phyloP scores from a whole-genome alignment of 2,329 filamentous ascomycete genomes.

The Decorospora gaudefroyi region DNA sequence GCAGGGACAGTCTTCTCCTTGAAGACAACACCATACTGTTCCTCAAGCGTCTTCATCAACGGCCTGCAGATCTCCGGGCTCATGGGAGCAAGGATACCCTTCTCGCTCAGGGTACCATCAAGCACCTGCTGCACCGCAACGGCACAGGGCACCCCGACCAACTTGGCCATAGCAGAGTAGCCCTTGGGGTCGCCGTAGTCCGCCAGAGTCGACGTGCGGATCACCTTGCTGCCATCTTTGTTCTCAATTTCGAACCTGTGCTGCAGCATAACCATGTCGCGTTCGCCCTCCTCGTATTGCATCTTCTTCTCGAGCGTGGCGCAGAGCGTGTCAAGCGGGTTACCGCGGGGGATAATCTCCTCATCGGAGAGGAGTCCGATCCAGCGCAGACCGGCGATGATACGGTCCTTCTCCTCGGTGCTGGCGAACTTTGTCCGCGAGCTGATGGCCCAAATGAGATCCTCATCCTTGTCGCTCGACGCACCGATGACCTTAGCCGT shows the following conservation, averaged over 20 bases:
- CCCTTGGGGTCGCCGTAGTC: constrained; percentile 81
- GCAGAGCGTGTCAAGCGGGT: constrained; percentile 88
- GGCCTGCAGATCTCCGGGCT: constrained; percentile 70
- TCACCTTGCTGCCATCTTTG: constrained; percentile 77
- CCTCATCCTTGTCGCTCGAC: constrained; percentile 65
- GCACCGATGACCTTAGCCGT: constrained; percentile 77
- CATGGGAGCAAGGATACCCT: constrained; percentile 78
- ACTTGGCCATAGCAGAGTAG: constrained; percentile 82
- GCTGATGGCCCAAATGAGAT: constrained; percentile 73
- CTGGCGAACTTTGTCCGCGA: constrained; percentile 74
- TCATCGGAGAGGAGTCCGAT: constrained; percentile 69
- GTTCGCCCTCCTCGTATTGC: constrained; percentile 80
- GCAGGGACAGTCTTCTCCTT: no score
- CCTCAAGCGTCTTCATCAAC: constrained; percentile 76
- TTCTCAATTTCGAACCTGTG: constrained; percentile 84
- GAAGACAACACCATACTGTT: no score
- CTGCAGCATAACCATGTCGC: constrained; percentile 79
- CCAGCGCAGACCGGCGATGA: constrained; percentile 75
- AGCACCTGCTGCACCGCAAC: constrained; percentile 78
- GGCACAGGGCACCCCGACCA: constrained; percentile 76
- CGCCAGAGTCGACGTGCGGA: constrained; percentile 75
- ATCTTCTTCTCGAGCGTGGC: constrained; percentile 89
- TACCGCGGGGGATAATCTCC: constrained; percentile 71
- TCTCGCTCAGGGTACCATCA: constrained; percentile 71
- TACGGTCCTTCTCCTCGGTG: constrained; percentile 69